These are phyloP conservation scores for Schwanniomyces pseudopolymorphus DNA, from an alignment of 805 yeast genomes.

Conservation along the genomic window DNA sequence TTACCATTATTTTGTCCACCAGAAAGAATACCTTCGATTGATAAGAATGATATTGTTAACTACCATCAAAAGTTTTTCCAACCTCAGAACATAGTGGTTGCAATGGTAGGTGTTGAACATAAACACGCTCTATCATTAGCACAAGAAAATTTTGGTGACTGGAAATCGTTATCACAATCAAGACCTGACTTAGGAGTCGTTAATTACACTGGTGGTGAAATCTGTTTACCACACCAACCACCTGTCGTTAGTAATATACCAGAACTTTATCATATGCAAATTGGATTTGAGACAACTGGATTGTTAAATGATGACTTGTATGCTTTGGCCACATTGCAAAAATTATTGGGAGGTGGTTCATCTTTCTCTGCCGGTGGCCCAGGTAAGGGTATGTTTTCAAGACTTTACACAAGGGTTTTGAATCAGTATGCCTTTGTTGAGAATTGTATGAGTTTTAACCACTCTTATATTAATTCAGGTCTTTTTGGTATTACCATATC, in stretches of 20 bases:
- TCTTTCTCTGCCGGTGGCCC: conserved; percentile 99
- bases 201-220: conserved; percentile 54
- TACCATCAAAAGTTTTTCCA: conserved; percentile 68
- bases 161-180: conserved; percentile 29
- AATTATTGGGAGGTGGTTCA: conserved; percentile 93
- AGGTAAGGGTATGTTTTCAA: conserved; percentile 97
- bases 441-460: conserved; percentile 83
- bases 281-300: conserved; percentile 86
- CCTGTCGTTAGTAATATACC: conserved; percentile 54
- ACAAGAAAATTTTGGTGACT: conserved; percentile 60
- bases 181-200: conserved; percentile 52
- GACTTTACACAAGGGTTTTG: conserved; percentile 86
- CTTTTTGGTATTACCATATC: conserved; percentile 85
- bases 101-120: conserved; percentile 83
- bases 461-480: conserved; percentile 87
- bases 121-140: conserved; percentile 66
- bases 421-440: conserved; percentile 92
- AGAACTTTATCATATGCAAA: conserved; percentile 79
- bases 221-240: conserved; percentile 36
- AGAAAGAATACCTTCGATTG: conserved; percentile 59
- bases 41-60: conserved; percentile 49
- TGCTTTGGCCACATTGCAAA: conserved; percentile 86
- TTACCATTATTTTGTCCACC: conserved; percentile 80
- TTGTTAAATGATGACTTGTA: conserved; percentile 83
- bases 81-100: conserved; percentile 81